Percentiles rank a stretch among this genome's conserved stretches.
phyloP scores from a whole-genome alignment of 352 stramenopile genomes.

The Pythium biforme region DNA sequence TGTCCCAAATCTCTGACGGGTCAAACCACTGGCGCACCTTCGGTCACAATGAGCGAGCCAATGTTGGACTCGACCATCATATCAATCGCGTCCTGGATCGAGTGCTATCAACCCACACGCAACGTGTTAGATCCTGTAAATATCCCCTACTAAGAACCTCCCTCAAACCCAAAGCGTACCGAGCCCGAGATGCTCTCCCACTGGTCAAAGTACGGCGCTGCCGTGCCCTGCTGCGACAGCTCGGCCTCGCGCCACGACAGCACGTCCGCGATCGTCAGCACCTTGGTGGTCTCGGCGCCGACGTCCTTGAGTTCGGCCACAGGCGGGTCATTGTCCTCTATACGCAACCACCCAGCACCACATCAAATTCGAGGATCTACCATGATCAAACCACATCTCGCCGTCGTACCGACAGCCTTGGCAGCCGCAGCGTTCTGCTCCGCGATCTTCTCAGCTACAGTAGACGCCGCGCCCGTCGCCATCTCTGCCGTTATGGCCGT shows the following conservation, averaged over 20 bases:
- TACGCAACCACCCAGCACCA: background rate
- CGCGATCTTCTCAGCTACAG: constrained; percentile 2
- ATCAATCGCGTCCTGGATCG: constrained; percentile 69
- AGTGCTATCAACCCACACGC: constrained; percentile 63
- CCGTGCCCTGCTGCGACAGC: constrained; percentile 34
- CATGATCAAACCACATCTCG: background rate
- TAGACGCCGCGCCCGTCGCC: background rate
- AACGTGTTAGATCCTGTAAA: no score
- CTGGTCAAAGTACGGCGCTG: constrained; percentile 47
- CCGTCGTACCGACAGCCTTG: background rate
- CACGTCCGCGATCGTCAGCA: constrained; percentile 75
- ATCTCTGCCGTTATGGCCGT: no score
- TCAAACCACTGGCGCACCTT: constrained; percentile 37
- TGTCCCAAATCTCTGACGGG: no score
- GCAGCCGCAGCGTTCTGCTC: background rate
- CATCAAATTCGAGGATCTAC: background rate
- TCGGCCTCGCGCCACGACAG: constrained; percentile 58
- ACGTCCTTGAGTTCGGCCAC: constrained; percentile 49
- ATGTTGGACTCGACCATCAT: constrained; percentile 83
- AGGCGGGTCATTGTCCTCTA: constrained; percentile 23
- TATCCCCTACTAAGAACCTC: no score
- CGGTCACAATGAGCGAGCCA: constrained; percentile 77
- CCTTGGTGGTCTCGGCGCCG: constrained; percentile 59
- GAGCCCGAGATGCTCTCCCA: constrained; percentile 73
- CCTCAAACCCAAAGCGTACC: constrained; percentile 28